These are phyloP conservation scores for Mallotus japonicus DNA, from an alignment of 441 rosid species.

Conservation along the genomic window DNA sequence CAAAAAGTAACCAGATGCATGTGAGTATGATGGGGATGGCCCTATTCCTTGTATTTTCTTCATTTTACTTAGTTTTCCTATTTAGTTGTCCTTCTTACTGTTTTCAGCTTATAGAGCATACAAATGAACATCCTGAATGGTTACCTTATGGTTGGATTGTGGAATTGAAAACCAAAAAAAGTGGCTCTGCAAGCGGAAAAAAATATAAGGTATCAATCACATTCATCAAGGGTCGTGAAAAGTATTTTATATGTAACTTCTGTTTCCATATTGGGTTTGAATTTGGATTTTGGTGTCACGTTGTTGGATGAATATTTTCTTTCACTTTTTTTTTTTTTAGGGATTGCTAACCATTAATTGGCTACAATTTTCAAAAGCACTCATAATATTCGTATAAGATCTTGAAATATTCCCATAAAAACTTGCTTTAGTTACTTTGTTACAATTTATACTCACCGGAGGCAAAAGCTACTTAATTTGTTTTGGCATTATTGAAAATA, in stretches of 20 bases:
- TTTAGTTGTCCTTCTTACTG: slow-evolving; percentile 9
- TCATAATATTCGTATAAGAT: slow-evolving; percentile 3
- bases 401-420: neutral
- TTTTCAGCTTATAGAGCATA: slow-evolving; percentile 25
- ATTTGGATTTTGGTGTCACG: too few species aligned
- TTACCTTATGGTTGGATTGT: slow-evolving; percentile 42
- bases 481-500: neutral
- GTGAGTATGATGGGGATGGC: slow-evolving; percentile 25
- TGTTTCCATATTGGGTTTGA: neutral
- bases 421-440: neutral
- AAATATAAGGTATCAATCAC: slow-evolving; percentile 37
- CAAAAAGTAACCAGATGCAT: slow-evolving; percentile 24
- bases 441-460: neutral
- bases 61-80: slow-evolving; percentile 12
- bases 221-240: slow-evolving; percentile 6
- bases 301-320: neutral
- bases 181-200: slow-evolving; percentile 26
- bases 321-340: neutral
- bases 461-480: neutral
- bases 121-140: slow-evolving; percentile 38
- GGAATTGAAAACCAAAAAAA: slow-evolving; percentile 30
- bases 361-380: neutral
- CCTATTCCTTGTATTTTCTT: neutral
- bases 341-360: slow-evolving; percentile 10
- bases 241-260: slow-evolving; percentile 14